Conservation (phyloP, 2,329 filamentous ascomycete species). For the Cadophora luteo-olivacea region DNA sequence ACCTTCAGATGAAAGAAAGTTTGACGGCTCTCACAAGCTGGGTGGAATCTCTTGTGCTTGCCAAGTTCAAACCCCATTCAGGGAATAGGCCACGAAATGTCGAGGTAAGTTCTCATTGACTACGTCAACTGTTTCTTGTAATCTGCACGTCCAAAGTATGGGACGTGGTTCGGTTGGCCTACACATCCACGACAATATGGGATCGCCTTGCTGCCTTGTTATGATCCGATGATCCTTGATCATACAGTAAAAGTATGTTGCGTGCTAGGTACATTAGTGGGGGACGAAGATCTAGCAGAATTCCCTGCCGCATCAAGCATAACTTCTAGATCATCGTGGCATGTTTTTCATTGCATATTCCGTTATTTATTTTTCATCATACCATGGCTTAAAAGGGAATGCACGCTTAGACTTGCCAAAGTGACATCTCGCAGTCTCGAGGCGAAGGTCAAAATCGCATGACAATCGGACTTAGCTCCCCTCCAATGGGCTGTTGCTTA, state of each 20-base stretch:
- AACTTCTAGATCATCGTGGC: not conserved
- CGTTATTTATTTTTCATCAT: not conserved
- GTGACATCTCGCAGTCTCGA: not conserved
- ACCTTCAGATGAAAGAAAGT: not conserved
- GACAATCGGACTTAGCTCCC: not conserved
- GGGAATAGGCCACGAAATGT: not conserved
- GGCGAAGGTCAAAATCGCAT: not conserved
- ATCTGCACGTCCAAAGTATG: not conserved
- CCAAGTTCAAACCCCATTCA: not conserved
- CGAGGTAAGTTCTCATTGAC: not conserved
- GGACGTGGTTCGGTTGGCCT: not conserved
- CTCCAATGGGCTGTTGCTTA: not conserved
- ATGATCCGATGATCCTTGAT: not conserved
- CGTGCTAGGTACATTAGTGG: not conserved
- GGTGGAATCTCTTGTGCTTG: not conserved
- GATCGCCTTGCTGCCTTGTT: not conserved
- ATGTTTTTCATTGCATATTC: not conserved
- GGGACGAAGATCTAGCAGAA: not conserved
- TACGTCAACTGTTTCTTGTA: not conserved
- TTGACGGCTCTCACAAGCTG: not conserved
- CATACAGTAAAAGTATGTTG: not conserved
- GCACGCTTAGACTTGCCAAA: not conserved
- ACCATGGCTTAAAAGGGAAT: not conserved
- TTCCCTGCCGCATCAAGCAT: not conserved
- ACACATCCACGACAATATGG: not conserved